Percentiles rank a stretch among this genome's conserved stretches.
Conservation (phyloP, 140 eudicot genomes). For the Oenanthe javanica region DNA sequence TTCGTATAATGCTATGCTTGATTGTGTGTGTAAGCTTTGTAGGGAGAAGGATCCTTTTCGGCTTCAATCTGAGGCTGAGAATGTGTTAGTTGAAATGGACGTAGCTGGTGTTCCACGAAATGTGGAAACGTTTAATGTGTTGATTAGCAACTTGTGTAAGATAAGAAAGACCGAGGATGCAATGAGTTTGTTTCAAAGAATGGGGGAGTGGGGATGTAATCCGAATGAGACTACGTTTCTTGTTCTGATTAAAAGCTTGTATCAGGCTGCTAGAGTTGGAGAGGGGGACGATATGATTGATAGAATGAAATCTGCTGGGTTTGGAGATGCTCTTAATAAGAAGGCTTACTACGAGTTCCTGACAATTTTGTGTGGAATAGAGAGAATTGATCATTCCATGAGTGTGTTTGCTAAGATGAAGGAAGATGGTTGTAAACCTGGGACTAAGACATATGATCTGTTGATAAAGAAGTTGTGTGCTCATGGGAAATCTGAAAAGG, state of each 20-base stretch:
- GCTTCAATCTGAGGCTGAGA: slow-evolving; percentile 58
- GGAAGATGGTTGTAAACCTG: slow-evolving; percentile 72
- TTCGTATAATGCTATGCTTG: slow-evolving; percentile 77
- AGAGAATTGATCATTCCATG: slow-evolving; percentile 88
- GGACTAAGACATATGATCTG: slow-evolving; percentile 74
- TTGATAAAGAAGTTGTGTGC: slow-evolving; percentile 73
- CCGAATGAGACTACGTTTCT: slow-evolving; percentile 76
- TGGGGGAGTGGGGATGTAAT: slow-evolving; percentile 93
- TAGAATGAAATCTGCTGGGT: slow-evolving; percentile 86
- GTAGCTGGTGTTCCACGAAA: slow-evolving; percentile 87
- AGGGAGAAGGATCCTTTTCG: slow-evolving; percentile 80
- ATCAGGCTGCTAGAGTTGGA: slow-evolving; percentile 91
- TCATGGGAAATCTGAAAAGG: slow-evolving; percentile 73
- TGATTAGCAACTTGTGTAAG: slow-evolving; percentile 71
- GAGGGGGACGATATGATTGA: slow-evolving; percentile 98
- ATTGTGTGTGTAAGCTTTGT: slow-evolving; percentile 86
- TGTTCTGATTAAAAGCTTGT: slow-evolving; percentile 63
- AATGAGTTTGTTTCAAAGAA: slow-evolving; percentile 55
- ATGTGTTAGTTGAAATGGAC: slow-evolving; percentile 80
- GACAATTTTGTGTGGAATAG: slow-evolving; percentile 77
- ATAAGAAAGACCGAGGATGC: slow-evolving; percentile 71
- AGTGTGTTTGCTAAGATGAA: slow-evolving; percentile 73
- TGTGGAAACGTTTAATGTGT: slow-evolving; percentile 75
- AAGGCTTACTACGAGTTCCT: slow-evolving; percentile 71
- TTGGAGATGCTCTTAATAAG: slow-evolving; percentile 53